Evolutionary conservation across 805 yeast species (phyloP).

Genomic region (Candida easanensis): DNA sequence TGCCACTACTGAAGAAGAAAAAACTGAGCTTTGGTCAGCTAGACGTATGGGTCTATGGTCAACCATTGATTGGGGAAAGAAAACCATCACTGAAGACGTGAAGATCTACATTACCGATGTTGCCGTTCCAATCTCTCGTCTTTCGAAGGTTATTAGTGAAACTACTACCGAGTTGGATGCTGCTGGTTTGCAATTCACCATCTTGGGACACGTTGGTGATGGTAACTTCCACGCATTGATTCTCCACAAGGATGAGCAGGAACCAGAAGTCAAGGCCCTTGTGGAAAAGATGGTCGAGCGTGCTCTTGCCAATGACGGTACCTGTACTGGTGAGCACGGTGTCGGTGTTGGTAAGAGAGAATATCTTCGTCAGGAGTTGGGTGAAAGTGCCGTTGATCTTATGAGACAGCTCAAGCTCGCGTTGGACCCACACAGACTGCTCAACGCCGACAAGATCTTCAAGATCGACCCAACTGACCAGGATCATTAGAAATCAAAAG

Average conservation of each 20-base stretch:
- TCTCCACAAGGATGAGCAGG: conserved; percentile 52
- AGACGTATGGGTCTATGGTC: conserved; percentile 70
- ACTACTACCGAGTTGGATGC: conserved; percentile 57
- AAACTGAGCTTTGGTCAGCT: conserved; percentile 70
- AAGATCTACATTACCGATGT: conserved; percentile 76
- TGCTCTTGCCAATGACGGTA: conserved; percentile 72
- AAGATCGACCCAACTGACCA: conserved; percentile 56
- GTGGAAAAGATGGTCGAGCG: conserved; percentile 61
- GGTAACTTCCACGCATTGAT: conserved; percentile 76
- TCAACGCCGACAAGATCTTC: conserved; percentile 81
- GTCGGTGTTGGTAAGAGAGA: conserved; percentile 76
- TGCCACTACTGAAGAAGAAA: conserved; percentile 62
- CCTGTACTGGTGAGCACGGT: conserved; percentile 88
- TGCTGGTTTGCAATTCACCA: conserved; percentile 52
- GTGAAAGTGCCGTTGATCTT: conserved; percentile 59
- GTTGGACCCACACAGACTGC: conserved; percentile 66
- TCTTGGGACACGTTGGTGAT: conserved; percentile 82
- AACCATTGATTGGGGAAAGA: conserved; percentile 61
- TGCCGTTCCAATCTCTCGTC: conserved; percentile 72
- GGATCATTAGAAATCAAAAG: conserved; percentile 9
- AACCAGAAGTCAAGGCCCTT: conserved; percentile 42
- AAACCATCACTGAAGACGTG: conserved; percentile 41
- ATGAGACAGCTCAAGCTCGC: conserved; percentile 76
- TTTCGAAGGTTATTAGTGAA: conserved; percentile 59
- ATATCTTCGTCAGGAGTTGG: conserved; percentile 60